phyloP scores from a whole-genome alignment of 2,329 filamentous ascomycete species.

The Exserohilum turcica region DNA sequence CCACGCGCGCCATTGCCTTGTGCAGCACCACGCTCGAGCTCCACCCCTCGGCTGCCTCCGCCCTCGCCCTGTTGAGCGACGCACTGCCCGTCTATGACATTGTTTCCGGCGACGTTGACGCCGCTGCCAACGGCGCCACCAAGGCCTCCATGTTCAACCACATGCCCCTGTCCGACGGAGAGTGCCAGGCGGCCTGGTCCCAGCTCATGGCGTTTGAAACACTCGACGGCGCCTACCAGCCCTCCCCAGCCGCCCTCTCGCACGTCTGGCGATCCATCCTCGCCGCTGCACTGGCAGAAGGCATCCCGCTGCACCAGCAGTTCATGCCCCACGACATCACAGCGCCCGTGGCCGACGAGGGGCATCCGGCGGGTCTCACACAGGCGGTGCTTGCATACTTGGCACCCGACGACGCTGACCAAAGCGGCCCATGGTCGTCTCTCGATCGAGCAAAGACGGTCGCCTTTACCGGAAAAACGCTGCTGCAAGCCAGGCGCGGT shows the following conservation, averaged over 20 bases:
- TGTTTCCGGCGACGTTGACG: conserved; percentile 33
- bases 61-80: conserved; percentile 44
- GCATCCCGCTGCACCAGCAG: conserved; percentile 47
- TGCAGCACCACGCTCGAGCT: conserved; percentile 54
- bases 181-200: conserved; percentile 58
- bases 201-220: conserved; percentile 60
- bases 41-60: conserved; percentile 41
- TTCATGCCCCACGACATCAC: conserved; percentile 45
- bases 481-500: conserved; percentile 38
- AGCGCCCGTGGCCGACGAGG: conserved; percentile 42
- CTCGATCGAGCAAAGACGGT: conserved; percentile 42
- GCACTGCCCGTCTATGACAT: conserved; percentile 49
- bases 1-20: conserved; percentile 52
- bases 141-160: conserved; percentile 54
- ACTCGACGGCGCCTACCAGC: conserved; percentile 50
- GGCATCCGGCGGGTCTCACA: conserved; percentile 46
- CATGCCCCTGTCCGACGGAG: conserved; percentile 58
- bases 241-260: conserved; percentile 55
- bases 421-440: conserved; percentile 39
- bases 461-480: conserved; percentile 36
- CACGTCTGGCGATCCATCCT: conserved; percentile 57
- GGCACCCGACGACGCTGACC: conserved; percentile 32
- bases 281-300: conserved; percentile 49
- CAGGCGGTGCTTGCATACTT: conserved; percentile 47
- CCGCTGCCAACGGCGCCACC: conserved; percentile 35